A percentile compares a stretch with the other conserved stretches of the same genome.
phyloP scores from a whole-genome alignment of 805 yeast species.

The Wickerhamiella musiphila region DNA sequence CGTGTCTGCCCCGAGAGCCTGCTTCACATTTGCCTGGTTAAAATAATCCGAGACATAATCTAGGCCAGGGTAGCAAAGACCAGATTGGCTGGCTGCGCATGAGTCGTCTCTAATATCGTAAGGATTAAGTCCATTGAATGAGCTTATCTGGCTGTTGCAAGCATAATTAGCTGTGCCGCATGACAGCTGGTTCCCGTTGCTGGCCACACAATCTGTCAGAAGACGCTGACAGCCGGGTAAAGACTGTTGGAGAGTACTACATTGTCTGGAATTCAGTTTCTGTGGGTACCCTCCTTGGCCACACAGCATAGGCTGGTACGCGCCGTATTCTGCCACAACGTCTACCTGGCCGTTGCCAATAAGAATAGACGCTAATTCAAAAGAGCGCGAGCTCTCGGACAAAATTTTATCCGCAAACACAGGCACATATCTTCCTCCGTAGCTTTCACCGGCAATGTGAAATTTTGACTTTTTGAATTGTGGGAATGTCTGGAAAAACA shows the following conservation, averaged over 20 bases:
- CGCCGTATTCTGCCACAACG: constrained; percentile 57
- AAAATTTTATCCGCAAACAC: constrained; percentile 43
- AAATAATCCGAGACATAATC: constrained; percentile 34
- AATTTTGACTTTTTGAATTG: constrained; percentile 39
- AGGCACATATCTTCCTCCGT: constrained; percentile 91
- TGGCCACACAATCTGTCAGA: constrained; percentile 8
- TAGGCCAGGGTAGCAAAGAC: constrained; percentile 38
- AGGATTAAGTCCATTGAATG: constrained; percentile 33
- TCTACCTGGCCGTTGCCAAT: constrained; percentile 92
- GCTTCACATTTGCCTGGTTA: constrained; percentile 36
- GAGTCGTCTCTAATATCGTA: constrained; percentile 44
- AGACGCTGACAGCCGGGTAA: constrained; percentile 6
- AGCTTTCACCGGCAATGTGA: constrained; percentile 87
- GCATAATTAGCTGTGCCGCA: constrained; percentile 6
- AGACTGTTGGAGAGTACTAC: constrained; percentile 6
- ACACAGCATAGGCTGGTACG: constrained; percentile 89
- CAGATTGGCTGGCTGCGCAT: constrained; percentile 44
- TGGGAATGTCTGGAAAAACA: constrained; percentile 75
- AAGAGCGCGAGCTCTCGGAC: constrained; percentile 30
- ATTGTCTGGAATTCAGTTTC: constrained; percentile 5
- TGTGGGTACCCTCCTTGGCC: constrained; percentile 57
- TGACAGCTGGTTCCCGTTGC: constrained; percentile 1
- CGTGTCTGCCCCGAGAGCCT: constrained; percentile 38
- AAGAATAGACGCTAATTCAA: constrained; percentile 58
- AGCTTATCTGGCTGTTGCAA: constrained; percentile 7